Evolutionary conservation across 2,329 filamentous ascomycete species (phyloP), one percentile per base, ranked within the genome.

Genomic region (Pyricularia pennisetigena): DNA sequence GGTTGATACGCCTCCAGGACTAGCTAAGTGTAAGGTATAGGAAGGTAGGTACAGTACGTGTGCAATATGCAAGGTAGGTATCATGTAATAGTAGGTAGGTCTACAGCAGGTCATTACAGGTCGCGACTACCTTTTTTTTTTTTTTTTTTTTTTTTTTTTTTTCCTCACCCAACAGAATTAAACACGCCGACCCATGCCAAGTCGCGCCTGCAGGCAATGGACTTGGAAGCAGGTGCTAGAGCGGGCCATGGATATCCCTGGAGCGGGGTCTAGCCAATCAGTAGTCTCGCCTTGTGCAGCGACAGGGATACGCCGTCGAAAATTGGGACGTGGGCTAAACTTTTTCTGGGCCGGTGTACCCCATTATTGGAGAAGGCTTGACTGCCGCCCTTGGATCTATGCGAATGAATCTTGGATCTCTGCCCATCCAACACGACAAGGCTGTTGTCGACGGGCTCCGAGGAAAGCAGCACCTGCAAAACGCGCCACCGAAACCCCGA

Each of bases 201-300:
- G 41, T 54, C 20, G 41, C 41, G 20, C 41, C 41, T 54, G 41
- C 41, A 54, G 41, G 41, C 41, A 54, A 54, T 54, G 41, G 41
- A 54, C 41, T 54, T 54, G 41, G 20, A 54, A 54, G 41, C 41
- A 54, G 20, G 41, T 54, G 41, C 41, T 54, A 54, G 41, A 54
- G 41, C 41, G 57, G 66, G 59, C 57, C 20, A 30, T 16, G 30
- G 30, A 35, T 30, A 57, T 28, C 24, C 66, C 23, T 12, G 66
- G 57, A 29, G 57, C 61, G 66, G 67, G 29, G 67, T 64, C 16
- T 49, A 23, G 32, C 68, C 68, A 69, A 68, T 69, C 64, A 69
- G 10, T 5, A 7, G 16, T 14, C 7, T 10, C 8, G 59, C 54
- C 65, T 67, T 68, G 49, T 30, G 26, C 64, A 16, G n/a, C 68